Conservation (phyloP, 2,329 filamentous ascomycete species). For the Paraphoma sp. region DNA sequence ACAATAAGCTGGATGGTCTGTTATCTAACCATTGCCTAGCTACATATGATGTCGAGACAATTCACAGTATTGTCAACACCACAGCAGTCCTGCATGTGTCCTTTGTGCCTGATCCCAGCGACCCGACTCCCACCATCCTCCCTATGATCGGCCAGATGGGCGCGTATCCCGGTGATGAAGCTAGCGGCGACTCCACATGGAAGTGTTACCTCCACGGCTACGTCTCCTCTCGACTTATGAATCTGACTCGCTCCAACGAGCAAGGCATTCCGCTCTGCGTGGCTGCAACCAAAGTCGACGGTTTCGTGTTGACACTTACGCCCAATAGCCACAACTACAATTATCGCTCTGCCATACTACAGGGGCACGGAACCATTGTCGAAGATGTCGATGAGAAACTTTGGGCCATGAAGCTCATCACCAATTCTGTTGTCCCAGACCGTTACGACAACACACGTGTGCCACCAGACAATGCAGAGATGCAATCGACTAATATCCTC, state of each 20-base stretch:
- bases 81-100: conserved; percentile 80
- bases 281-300: conserved; percentile 77
- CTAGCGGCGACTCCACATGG: conserved; percentile 70
- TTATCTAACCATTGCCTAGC: conserved; percentile 7
- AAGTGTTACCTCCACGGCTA: conserved; percentile 83
- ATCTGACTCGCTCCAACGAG: conserved; percentile 56
- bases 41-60: conserved; percentile 71
- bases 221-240: conserved; percentile 78
- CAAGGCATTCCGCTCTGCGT: conserved; percentile 73
- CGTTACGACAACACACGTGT: conserved; percentile 74
- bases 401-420: conserved; percentile 80
- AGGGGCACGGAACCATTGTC: conserved; percentile 75
- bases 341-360: conserved; percentile 81
- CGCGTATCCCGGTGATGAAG: conserved; percentile 70
- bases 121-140: conserved; percentile 76
- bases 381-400: conserved; percentile 72
- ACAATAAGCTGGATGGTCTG: neutral
- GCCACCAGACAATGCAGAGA: conserved; percentile 75
- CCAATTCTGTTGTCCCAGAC: conserved; percentile 71
- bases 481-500: conserved; percentile 76
- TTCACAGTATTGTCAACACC: conserved; percentile 77
- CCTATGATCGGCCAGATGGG: conserved; percentile 89
- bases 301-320: conserved; percentile 78
- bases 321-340: conserved; percentile 85
- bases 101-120: conserved; percentile 66